Conservation (phyloP, 345 rosid species). For the Noccaea caerulescens region DNA sequence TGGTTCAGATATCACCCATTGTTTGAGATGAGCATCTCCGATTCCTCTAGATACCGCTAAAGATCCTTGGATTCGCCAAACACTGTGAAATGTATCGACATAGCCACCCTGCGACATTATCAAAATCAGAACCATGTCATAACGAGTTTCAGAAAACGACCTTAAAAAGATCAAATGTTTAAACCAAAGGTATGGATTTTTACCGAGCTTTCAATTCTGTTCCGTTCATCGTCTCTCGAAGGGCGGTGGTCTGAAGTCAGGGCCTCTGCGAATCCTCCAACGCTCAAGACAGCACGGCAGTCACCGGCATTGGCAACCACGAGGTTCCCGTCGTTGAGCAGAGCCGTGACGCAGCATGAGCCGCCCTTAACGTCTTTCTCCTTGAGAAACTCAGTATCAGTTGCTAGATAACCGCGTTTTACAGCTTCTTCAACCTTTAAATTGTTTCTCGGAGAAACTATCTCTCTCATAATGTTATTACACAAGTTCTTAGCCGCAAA, state of each 20-base stretch:
- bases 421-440: slow-evolving; percentile 56
- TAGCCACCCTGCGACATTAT: slow-evolving; percentile 66
- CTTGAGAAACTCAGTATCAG: slow-evolving; percentile 71
- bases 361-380: slow-evolving; percentile 66
- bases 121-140: background rate
- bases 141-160: background rate
- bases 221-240: slow-evolving; percentile 71
- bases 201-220: slow-evolving; percentile 65
- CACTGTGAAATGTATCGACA: slow-evolving; percentile 62
- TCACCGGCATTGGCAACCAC: slow-evolving; percentile 80
- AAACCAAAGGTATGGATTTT: slow-evolving; percentile 17
- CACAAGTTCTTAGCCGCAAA: slow-evolving; percentile 70
- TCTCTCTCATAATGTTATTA: slow-evolving; percentile 59
- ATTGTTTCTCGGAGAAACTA: slow-evolving; percentile 44
- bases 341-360: slow-evolving; percentile 84
- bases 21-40: slow-evolving; percentile 75
- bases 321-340: slow-evolving; percentile 63
- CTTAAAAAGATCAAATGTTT: background rate
- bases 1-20: slow-evolving; percentile 78
- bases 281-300: slow-evolving; percentile 89
- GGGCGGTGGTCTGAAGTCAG: slow-evolving; percentile 87
- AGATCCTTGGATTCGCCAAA: slow-evolving; percentile 83
- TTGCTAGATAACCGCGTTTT: slow-evolving; percentile 66
- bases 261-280: slow-evolving; percentile 70
- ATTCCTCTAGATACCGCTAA: slow-evolving; percentile 86